Evolutionary conservation across 352 stramenopile genomes (phyloP), one percentile per base, ranked within the genome.

Genomic region (Globisporangium lucens): DNA sequence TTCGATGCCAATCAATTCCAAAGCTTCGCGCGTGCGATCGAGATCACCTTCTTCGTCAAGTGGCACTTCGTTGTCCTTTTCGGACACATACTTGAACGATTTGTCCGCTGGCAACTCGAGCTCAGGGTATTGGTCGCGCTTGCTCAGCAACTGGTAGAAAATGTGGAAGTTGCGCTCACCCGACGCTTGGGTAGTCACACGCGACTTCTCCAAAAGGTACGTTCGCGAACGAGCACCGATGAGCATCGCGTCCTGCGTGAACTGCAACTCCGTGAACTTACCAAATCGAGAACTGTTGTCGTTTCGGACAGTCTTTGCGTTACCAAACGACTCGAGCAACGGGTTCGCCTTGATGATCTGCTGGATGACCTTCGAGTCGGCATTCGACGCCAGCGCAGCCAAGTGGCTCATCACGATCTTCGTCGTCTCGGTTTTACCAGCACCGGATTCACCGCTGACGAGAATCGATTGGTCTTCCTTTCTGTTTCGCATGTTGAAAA

Each of bases 401-500:
- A 99, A 77, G 71, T 98, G 95, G 57, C 87, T 93, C 88, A 98
- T 97, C 59, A 98, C 89, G 69, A 98, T 97, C 78, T 98, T 99
- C 20, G 97, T 98, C 12, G 96, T 98, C 77, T 98, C 95, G 0
- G 97, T 99, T 75, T 99, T 99, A 59, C 97, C 97, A 35, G 97
- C 95, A 53, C 97, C 97, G 13, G 87, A 98, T 73, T 99, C 97
- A 38, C 97, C 97, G 56, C 79, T 96, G 3, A 99, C 94, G 13
- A 99, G 76, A 73, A 99, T 98, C 46, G 90, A 98, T 75, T 99
- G 97, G 77, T 98, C 96, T 51, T 89, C 77, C 52, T 78, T 71
- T 24, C 82, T 75, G 36, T 78, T 71, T 35, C 82, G 74, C 87
- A 96, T 93, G 67, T 92, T 87, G 63, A 84, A 87, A 66, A 94